Base-by-base conservation (phyloP, 768 basidiomycete genomes). In the Cyclocybe cylindracea region DNA sequence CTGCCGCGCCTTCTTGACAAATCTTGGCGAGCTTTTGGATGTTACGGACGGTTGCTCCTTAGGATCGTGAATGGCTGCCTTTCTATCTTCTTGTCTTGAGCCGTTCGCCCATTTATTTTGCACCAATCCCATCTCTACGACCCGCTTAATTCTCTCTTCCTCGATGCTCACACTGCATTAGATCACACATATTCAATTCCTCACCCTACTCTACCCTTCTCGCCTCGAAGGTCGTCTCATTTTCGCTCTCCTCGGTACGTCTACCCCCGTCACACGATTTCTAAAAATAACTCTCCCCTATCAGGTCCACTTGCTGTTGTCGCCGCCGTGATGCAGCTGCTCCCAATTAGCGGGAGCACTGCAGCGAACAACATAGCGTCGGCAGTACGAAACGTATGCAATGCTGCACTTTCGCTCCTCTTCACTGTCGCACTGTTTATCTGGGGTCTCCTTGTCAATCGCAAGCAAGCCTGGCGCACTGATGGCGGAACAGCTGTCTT, bases 181-280 rank as follows among this genome's bases (percentile, higher is more conserved):
- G 93, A 89, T 94, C 44, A 96, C 97, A 0, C 95, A 98, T 66
- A 97, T 99, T 44, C 97, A 98, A 68, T 98, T 98, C 69, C 78
- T 99, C 48, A 96, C 97, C 6, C 79, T 98, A 9, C 78, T 99
- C 8, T 99, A 91, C 66, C 97, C 97, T 6, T 98, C 96, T 16
- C 75, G 80, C 19, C 79, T 96, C 18, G 97, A 98, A 72, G 88
- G 85, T 3, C 75, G 87, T 33, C 81, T 99, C 36, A 93, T 99
- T 42, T 87, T 93, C 62, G 72, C 82, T 38, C 78, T 98, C 8
- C 82, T 99, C 13, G 93, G 87, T 87, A 57, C 37, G 77, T 73
- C 16, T n/a, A 7, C n/a, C 13, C 36, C 31, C 49, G 42, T 44
- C 9, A n/a, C 8, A 10, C 58, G 6, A 31, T 14, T 33, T 7